Percentiles rank a stretch among this genome's conserved stretches.
Evolutionary conservation across 176 grass and related monocot species (phyloP).

Genomic region (Poa annua): DNA sequence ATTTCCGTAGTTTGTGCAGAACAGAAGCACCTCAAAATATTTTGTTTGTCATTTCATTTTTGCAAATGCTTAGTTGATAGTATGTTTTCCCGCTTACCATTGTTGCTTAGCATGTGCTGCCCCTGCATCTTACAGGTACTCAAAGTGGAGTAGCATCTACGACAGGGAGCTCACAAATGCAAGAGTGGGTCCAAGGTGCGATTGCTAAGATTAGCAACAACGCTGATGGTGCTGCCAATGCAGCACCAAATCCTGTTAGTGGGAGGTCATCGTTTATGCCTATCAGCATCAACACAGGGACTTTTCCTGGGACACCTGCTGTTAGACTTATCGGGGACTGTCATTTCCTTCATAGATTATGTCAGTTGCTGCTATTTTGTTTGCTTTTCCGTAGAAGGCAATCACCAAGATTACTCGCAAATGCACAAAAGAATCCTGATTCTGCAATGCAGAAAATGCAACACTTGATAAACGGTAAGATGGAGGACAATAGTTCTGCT

Average conservation of each 20-base stretch:
- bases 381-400: constrained; percentile 91
- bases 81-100: constrained; percentile 28
- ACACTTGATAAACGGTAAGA: constrained; percentile 70
- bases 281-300: constrained; percentile 97
- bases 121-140: constrained; percentile 57
- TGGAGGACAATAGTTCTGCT: constrained; percentile 56
- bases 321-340: constrained; percentile 98
- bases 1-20: constrained; percentile 31
- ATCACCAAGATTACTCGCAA: constrained; percentile 63
- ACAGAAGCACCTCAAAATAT: constrained; percentile 14
- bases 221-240: constrained; percentile 74
- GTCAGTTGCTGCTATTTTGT: constrained; percentile 93
- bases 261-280: constrained; percentile 86
- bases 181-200: constrained; percentile 99
- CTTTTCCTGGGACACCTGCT: constrained; percentile 98
- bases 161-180: constrained; percentile 92
- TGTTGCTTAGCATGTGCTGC: constrained; percentile 23
- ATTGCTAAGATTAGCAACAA: constrained; percentile 98
- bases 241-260: constrained; percentile 76
- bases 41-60: constrained; percentile 41
- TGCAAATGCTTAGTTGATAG: constrained; percentile 15
- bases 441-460: constrained; percentile 76
- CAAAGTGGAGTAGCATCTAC: constrained; percentile 76
- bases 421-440: constrained; percentile 72
- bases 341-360: constrained; percentile 96